Percentiles rank a stretch among this genome's conserved stretches.
These are phyloP conservation scores for Ceratocystiopsis brevicomis DNA, from an alignment of 2,329 filamentous ascomycete species.

Conservation along the genomic window DNA sequence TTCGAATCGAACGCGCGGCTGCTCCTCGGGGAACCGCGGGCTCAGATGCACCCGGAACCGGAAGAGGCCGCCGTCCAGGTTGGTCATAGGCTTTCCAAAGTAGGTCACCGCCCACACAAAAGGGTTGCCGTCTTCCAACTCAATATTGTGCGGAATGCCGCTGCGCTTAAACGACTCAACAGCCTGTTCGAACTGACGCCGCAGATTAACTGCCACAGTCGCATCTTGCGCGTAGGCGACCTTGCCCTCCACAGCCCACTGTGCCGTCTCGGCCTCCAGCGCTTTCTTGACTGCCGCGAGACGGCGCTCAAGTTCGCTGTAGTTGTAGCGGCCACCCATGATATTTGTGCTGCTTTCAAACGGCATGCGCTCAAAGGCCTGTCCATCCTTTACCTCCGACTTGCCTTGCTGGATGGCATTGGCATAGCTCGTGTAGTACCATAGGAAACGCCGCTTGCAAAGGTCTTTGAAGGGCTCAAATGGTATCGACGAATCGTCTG, in stretches of 20 bases:
- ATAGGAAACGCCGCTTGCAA: slow-evolving; percentile 79
- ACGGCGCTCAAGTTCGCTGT: slow-evolving; percentile 51
- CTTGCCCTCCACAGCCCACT: slow-evolving; percentile 54
- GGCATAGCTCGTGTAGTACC: slow-evolving; percentile 87
- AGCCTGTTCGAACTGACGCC: slow-evolving; percentile 71
- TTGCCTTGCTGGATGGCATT: slow-evolving; percentile 47
- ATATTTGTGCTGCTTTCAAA: slow-evolving; percentile 62
- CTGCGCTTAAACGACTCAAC: slow-evolving; percentile 53
- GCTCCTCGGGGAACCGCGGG: slow-evolving; percentile 69
- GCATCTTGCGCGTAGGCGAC: slow-evolving; percentile 43
- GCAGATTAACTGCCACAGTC: slow-evolving; percentile 63
- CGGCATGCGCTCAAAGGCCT: slow-evolving; percentile 60
- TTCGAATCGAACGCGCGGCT: slow-evolving; percentile 66
- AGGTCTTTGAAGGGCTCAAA: slow-evolving; percentile 84
- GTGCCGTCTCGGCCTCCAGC: slow-evolving; percentile 50
- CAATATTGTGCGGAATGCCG: slow-evolving; percentile 55
- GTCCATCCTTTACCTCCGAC: slow-evolving; percentile 41
- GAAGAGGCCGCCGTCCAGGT: slow-evolving; percentile 82
- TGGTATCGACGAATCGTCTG: slow-evolving; percentile 29
- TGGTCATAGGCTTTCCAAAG: slow-evolving; percentile 81
- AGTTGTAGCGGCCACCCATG: slow-evolving; percentile 80
- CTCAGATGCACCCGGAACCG: slow-evolving; percentile 64
- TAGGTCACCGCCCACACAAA: slow-evolving; percentile 81
- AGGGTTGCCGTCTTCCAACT: slow-evolving; percentile 62
- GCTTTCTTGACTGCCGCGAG: slow-evolving; percentile 48